Evolutionary conservation across 495 filamentous ascomycete species (phyloP).

Genomic region (Friedmanniomyces endolithicus): DNA sequence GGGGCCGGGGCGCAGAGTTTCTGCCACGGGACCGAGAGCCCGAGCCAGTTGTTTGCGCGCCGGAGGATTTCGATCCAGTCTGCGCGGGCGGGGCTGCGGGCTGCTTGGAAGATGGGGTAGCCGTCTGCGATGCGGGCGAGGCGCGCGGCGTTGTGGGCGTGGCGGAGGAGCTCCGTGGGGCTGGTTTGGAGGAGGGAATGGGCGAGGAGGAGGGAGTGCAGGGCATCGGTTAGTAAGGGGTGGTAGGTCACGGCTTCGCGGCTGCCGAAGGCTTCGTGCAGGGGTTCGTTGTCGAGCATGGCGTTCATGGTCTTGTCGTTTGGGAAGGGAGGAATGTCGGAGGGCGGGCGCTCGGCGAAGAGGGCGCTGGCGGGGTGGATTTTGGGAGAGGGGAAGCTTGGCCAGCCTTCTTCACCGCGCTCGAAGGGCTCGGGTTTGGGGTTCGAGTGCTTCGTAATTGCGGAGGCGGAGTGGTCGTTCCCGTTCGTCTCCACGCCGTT

Average conservation of each 20-base stretch:
- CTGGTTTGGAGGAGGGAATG: constrained; percentile 65
- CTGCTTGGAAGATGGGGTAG: constrained; percentile 65
- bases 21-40: constrained; percentile 52
- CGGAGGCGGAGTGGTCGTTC: constrained; percentile 12
- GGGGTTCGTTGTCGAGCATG: constrained; percentile 18
- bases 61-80: constrained; percentile 71
- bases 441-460: constrained; percentile 26
- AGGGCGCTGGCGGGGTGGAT: constrained; percentile 31
- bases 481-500: constrained; percentile 3
- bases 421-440: constrained; percentile 18
- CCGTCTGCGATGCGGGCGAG: constrained; percentile 62
- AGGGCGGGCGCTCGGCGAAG: constrained; percentile 28
- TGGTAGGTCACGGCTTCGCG: constrained; percentile 66
- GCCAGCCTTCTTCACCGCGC: constrained; percentile 24
- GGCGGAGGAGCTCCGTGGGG: constrained; percentile 56
- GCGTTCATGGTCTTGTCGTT: constrained; percentile 11
- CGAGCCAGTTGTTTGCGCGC: constrained; percentile 51
- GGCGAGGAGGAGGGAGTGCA: constrained; percentile 61
- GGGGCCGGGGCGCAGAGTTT: constrained; percentile 56
- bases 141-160: constrained; percentile 66
- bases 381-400: constrained; percentile 28
- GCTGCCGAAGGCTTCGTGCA: constrained; percentile 21
- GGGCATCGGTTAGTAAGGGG: constrained; percentile 59
- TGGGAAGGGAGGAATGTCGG: constrained; percentile 28
- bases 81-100: constrained; percentile 55